Evolutionary conservation across 1,139 yeast species (phyloP).

Genomic region (Geotrichum siamense): DNA sequence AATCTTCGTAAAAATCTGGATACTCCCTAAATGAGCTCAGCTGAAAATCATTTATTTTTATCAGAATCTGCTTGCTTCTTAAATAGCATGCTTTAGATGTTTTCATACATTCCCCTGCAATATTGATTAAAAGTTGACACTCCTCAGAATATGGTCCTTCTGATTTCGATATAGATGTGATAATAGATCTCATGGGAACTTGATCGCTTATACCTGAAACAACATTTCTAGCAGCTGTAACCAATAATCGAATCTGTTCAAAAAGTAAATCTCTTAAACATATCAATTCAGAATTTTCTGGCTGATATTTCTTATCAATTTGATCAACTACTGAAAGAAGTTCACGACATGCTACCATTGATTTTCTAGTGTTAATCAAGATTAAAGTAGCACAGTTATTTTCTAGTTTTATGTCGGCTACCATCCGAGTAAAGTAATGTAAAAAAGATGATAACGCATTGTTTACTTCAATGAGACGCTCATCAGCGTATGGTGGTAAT

Average conservation of each 20-base stretch:
- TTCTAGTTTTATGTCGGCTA: slow-evolving; percentile 28
- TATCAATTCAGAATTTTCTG: slow-evolving; percentile 31
- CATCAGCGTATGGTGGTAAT: slow-evolving; percentile 61
- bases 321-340: slow-evolving; percentile 36
- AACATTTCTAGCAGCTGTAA: slow-evolving; percentile 24
- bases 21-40: slow-evolving; percentile 59
- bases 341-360: slow-evolving; percentile 40
- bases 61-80: slow-evolving; percentile 43
- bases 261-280: slow-evolving; percentile 34
- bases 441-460: slow-evolving; percentile 63
- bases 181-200: slow-evolving; percentile 2
- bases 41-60: slow-evolving; percentile 64
- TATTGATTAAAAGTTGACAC: slow-evolving; percentile 17
- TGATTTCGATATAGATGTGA: neutral
- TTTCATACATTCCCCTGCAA: slow-evolving; percentile 33
- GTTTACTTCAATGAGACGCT: slow-evolving; percentile 67
- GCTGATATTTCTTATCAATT: slow-evolving; percentile 27
- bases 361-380: slow-evolving; percentile 35
- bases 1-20: slow-evolving; percentile 67
- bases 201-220: slow-evolving; percentile 17
- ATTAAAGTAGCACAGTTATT: slow-evolving; percentile 34
- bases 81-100: slow-evolving; percentile 38
- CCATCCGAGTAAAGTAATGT: slow-evolving; percentile 40
- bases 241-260: slow-evolving; percentile 32
- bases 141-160: slow-evolving; percentile 2